phyloP scores from a whole-genome alignment of 345 rosid genomes.

The Hibiscus tridactylites region DNA sequence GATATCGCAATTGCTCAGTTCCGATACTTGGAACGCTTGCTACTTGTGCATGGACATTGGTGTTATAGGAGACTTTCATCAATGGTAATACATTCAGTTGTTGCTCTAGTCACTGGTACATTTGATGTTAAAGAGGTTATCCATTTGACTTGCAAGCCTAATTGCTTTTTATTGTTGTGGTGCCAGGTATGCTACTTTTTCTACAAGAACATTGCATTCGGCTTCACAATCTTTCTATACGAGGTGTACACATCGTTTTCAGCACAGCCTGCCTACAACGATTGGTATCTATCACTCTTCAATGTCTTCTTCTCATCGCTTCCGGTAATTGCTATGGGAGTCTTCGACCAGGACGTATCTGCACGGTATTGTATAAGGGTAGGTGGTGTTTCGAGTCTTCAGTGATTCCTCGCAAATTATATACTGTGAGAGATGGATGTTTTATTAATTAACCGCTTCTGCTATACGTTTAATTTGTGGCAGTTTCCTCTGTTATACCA shows the following conservation, averaged over 20 bases:
- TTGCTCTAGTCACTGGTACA: not conserved
- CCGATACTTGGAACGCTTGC: conserved; percentile 74
- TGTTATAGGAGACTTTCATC: conserved; percentile 80
- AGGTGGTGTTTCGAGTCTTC: conserved; percentile 1
- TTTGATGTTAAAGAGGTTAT: not conserved
- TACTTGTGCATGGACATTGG: conserved; percentile 97
- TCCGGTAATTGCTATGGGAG: conserved; percentile 74
- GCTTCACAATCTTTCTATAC: conserved; percentile 63
- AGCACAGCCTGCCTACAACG: conserved; percentile 64
- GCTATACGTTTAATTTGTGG: conserved; percentile 6
- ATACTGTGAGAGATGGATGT: not conserved
- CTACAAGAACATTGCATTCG: conserved; percentile 82
- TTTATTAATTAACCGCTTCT: not conserved
- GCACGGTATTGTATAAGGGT: conserved; percentile 66
- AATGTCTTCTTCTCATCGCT: conserved; percentile 73
- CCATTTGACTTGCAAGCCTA: not conserved
- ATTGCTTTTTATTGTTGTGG: conserved; percentile 10
- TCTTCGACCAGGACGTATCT: conserved; percentile 89
- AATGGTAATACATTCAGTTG: conserved; percentile 43
- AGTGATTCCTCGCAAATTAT: not conserved
- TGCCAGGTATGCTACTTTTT: conserved; percentile 93
- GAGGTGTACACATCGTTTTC: conserved; percentile 77
- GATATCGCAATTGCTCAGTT: conserved; percentile 95
- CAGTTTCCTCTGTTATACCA: conserved; percentile 89
- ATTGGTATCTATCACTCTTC: conserved; percentile 74